Evolutionary conservation across 169 alveolate genomes (phyloP).

Genomic region (Plasmodium knowlesi): DNA sequence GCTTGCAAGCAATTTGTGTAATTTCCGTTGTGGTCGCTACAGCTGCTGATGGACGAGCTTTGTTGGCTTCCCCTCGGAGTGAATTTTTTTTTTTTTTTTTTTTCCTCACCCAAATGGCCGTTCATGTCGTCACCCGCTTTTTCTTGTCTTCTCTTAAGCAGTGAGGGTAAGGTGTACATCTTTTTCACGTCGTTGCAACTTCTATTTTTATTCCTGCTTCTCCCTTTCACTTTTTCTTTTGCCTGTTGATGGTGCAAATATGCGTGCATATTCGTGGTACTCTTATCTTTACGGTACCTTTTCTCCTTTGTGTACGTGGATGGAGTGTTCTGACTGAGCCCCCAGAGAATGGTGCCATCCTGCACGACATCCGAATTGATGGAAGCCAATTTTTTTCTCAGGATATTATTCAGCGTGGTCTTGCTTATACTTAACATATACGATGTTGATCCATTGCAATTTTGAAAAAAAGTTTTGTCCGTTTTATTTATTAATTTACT

Average conservation of each 20-base stretch:
- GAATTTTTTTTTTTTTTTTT: background rate
- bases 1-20: background rate
- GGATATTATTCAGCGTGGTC: conserved; percentile 11
- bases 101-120: background rate
- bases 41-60: background rate
- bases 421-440: conserved; percentile 50
- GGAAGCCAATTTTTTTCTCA: background rate
- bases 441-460: conserved; percentile 9
- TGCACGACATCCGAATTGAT: background rate
- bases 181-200: conserved; percentile 5
- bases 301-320: background rate
- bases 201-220: background rate
- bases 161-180: conserved; percentile 40
- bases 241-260: background rate
- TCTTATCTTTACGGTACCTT: background rate
- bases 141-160: conserved; percentile 8
- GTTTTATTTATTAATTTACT: conserved; percentile 27
- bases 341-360: conserved; percentile 6
- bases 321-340: background rate
- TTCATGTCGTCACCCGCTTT: background rate
- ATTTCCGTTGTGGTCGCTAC: background rate
- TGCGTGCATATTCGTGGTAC: background rate
- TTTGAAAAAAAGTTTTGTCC: conserved; percentile 35
- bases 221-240: background rate
- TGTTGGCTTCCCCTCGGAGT: background rate